A percentile compares a stretch with the other conserved stretches of the same genome.
phyloP scores from a whole-genome alignment of 129 eudicot genomes.

The Lactuca saligna region DNA sequence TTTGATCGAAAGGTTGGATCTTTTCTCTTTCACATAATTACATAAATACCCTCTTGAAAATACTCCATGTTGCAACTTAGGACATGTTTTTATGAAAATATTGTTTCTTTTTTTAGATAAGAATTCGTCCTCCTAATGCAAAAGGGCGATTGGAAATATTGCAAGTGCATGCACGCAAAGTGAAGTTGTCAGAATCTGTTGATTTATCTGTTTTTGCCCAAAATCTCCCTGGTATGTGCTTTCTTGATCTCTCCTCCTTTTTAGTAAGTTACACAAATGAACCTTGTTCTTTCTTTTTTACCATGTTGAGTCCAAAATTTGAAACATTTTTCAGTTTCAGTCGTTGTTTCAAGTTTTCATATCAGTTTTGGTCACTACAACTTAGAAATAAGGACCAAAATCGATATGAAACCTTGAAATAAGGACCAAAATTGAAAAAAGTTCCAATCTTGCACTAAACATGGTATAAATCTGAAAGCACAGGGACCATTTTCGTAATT shows the following conservation, averaged over 20 bases:
- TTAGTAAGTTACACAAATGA: background rate
- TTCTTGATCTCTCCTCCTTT: background rate
- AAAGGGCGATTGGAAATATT: conserved; percentile 87
- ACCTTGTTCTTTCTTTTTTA: too few relatives aligned
- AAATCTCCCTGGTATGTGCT: conserved; percentile 73
- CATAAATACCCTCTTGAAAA: background rate
- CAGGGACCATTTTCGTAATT: background rate
- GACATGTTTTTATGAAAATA: too few relatives aligned
- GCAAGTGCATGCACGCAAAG: conserved; percentile 86
- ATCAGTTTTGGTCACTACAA: background rate
- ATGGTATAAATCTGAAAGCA: background rate
- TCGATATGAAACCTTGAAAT: too few relatives aligned
- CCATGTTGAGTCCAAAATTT: too few relatives aligned
- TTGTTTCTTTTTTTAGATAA: conserved; percentile 41
- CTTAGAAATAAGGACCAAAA: background rate
- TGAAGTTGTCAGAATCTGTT: conserved; percentile 79
- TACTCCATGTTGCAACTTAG: too few relatives aligned
- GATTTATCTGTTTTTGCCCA: conserved; percentile 77
- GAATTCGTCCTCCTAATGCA: conserved; percentile 86
- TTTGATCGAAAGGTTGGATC: conserved; percentile 87
- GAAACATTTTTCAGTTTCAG: background rate
- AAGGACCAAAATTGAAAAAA: background rate
- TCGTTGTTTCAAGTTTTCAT: background rate
- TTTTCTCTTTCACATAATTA: background rate
- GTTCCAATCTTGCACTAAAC: background rate